Percentiles rank a stretch among this genome's conserved stretches.
Conservation (phyloP, 345 rosid species). For the Boechera divaricarpa region DNA sequence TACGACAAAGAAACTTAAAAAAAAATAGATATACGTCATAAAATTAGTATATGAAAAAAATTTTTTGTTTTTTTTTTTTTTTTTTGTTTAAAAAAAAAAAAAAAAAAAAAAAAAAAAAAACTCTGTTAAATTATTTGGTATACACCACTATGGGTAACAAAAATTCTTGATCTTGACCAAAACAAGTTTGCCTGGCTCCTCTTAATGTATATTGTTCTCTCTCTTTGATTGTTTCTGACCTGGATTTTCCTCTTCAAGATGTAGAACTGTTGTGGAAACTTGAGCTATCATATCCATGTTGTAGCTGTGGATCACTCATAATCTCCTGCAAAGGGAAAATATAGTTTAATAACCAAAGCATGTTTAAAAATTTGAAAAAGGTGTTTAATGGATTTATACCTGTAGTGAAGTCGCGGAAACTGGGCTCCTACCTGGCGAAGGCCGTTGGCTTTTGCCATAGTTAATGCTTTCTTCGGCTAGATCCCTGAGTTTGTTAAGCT, state of each 20-base stretch:
- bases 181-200: background rate
- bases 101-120: background rate
- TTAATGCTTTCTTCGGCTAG: slow-evolving; percentile 59
- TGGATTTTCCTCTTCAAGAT: slow-evolving; percentile 12
- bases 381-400: slow-evolving; percentile 31
- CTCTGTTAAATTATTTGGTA: background rate
- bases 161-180: slow-evolving; percentile 19
- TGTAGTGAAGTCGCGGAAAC: slow-evolving; percentile 45
- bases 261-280: slow-evolving; percentile 3
- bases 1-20: too few relatives aligned
- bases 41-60: too few relatives aligned
- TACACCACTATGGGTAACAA: slow-evolving; percentile 1
- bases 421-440: slow-evolving; percentile 35
- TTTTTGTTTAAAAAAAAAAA: background rate
- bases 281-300: slow-evolving; percentile 49
- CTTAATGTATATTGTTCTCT: slow-evolving; percentile 5
- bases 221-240: slow-evolving; percentile 1
- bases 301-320: slow-evolving; percentile 45
- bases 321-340: slow-evolving; percentile 49
- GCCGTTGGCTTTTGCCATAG: slow-evolving; percentile 38
- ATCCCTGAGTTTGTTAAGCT: slow-evolving; percentile 65
- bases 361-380: background rate
- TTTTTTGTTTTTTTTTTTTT: too few relatives aligned
- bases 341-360: background rate
- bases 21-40: too few relatives aligned